Conservation (phyloP, 1,139 yeast species). For the Saccharomyces uvarum region DNA sequence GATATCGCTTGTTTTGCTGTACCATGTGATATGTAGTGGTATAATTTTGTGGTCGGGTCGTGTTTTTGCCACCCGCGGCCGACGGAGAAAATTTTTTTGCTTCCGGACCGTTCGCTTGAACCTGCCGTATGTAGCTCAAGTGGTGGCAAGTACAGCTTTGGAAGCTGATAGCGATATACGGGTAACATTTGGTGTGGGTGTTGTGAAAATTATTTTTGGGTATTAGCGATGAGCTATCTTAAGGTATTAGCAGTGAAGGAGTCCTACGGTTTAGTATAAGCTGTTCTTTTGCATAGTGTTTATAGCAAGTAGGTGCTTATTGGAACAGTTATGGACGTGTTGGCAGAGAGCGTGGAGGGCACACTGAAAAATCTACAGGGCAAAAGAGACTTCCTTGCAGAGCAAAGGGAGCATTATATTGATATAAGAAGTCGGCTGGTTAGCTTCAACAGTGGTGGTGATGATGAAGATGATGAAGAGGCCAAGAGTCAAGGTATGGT, state of each 20-base stretch:
- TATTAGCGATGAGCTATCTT: neutral
- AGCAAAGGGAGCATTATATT: slow-evolving; percentile 30
- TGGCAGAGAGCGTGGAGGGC: slow-evolving; percentile 22
- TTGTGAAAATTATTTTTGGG: neutral
- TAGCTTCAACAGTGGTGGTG: slow-evolving; percentile 12
- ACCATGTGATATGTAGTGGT: neutral
- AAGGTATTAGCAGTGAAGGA: neutral
- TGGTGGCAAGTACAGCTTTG: neutral
- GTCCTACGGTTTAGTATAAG: neutral
- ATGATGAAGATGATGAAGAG: slow-evolving; percentile 7
- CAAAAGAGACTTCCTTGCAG: slow-evolving; percentile 26
- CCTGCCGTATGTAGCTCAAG: neutral
- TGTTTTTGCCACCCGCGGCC: slow-evolving; percentile 1
- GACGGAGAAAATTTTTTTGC: slow-evolving; percentile 3
- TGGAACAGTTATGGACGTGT: slow-evolving; percentile 19
- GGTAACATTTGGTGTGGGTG: neutral
- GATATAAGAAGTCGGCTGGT: slow-evolving; percentile 26
- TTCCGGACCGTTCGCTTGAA: neutral
- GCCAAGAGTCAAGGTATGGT: slow-evolving; percentile 27
- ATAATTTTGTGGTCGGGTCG: neutral
- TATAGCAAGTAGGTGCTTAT: neutral
- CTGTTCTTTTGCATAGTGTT: neutral
- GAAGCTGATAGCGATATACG: neutral
- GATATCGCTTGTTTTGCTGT: neutral
- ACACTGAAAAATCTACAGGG: slow-evolving; percentile 26